These are phyloP conservation scores for Aegilops longissima DNA, from an alignment of 176 grass and related monocot species.

Conservation along the genomic window DNA sequence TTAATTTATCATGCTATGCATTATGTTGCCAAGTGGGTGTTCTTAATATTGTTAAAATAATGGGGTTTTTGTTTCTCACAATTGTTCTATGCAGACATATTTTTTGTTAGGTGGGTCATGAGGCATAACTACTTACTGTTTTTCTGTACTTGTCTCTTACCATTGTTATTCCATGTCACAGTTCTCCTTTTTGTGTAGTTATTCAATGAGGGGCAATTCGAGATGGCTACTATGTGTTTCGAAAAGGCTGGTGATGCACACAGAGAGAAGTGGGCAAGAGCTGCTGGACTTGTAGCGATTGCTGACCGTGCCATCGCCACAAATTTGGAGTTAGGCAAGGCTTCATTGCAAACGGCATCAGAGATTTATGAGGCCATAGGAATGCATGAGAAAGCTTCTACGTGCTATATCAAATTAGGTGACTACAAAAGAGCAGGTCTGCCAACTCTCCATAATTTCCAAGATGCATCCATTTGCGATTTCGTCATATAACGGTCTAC, in stretches of 20 bases:
- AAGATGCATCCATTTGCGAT: not conserved
- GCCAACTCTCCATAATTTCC: not conserved
- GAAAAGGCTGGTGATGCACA: constrained; percentile 77
- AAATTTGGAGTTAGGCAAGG: constrained; percentile 46
- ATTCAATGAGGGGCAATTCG: constrained; percentile 76
- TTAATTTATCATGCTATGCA: not conserved
- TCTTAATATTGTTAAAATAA: not conserved
- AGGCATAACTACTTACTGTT: not conserved
- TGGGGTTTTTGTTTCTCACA: not conserved
- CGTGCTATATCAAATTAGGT: constrained; percentile 72
- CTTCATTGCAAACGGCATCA: constrained; percentile 54
- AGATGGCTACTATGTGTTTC: constrained; percentile 86
- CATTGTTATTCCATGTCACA: not conserved
- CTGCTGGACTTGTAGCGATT: constrained; percentile 63
- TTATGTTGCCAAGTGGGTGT: not conserved
- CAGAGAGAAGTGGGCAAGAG: constrained; percentile 73
- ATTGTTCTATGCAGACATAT: not conserved
- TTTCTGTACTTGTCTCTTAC: not conserved
- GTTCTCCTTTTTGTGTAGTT: constrained; percentile 38
- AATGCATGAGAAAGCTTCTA: constrained; percentile 68
- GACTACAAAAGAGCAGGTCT: constrained; percentile 75
- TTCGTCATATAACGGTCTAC: not conserved
- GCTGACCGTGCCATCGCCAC: constrained; percentile 52
- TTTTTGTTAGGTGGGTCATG: constrained; percentile 1
- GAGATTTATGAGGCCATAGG: constrained; percentile 72